phyloP scores from a whole-genome alignment of 331 rosid genomes.

The Telfairia occidentalis region DNA sequence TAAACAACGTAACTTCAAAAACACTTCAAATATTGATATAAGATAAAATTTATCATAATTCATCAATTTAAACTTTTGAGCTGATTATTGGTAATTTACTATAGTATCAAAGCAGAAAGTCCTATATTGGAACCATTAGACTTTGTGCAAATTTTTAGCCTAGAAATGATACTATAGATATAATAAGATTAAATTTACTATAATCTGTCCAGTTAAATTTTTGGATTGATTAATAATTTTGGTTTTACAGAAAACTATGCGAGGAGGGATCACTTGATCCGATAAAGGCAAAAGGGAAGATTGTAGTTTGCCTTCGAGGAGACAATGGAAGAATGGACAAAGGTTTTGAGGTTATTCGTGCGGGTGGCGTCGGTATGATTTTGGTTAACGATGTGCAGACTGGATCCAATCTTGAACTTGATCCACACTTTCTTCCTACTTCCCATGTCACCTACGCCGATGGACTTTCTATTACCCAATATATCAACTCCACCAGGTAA shows the following conservation, averaged over 20 bases:
- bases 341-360: background rate
- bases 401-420: slow-evolving; percentile 4
- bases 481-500: slow-evolving; percentile 30
- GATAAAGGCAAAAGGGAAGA: slow-evolving; percentile 22
- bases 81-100: too few relatives aligned
- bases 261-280: slow-evolving; percentile 12
- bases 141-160: too few relatives aligned
- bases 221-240: too few relatives aligned
- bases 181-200: too few relatives aligned
- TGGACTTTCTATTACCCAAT: slow-evolving; percentile 3
- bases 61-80: too few relatives aligned
- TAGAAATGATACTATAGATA: too few relatives aligned
- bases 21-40: background rate
- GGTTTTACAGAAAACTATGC: slow-evolving; percentile 13
- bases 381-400: slow-evolving; percentile 4
- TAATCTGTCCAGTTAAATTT: too few relatives aligned
- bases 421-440: slow-evolving; percentile 22
- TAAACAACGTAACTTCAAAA: background rate
- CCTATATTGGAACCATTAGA: too few relatives aligned
- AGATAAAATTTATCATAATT: too few relatives aligned
- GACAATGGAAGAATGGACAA: background rate
- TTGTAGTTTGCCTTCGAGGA: slow-evolving; percentile 23
- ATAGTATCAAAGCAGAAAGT: too few relatives aligned
- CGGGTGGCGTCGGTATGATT: slow-evolving; percentile 27
- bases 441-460: slow-evolving; percentile 15